These are phyloP conservation scores for Amylocystis lapponica DNA, from an alignment of 768 basidiomycete species.

Conservation along the genomic window DNA sequence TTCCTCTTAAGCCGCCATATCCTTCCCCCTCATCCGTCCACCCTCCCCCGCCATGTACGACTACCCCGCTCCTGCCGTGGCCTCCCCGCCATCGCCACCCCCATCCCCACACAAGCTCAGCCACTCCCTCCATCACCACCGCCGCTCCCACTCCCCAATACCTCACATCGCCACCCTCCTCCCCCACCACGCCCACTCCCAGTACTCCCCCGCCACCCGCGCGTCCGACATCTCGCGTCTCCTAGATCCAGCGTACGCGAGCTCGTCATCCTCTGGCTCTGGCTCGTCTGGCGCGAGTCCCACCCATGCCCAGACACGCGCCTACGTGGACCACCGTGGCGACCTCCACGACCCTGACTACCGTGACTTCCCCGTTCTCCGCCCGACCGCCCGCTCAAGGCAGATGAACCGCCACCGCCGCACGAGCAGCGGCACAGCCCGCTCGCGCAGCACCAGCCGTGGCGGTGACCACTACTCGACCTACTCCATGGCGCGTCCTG, in stretches of 20 bases:
- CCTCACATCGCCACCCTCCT: constrained; percentile 21
- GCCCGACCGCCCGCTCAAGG: constrained; percentile 10
- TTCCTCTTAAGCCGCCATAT: constrained; percentile 3
- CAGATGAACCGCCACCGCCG: constrained; percentile 6
- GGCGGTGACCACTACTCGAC: constrained; percentile 5
- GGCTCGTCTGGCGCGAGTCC: constrained; percentile 21
- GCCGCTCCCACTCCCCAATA: constrained; percentile 19
- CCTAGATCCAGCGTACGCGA: constrained; percentile 58
- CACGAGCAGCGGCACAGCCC: constrained; percentile 9
- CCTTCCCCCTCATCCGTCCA: constrained; percentile 4
- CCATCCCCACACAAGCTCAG: constrained; percentile 11
- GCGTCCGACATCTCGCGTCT: constrained; percentile 54
- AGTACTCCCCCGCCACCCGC: constrained; percentile 32
- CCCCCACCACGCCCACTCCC: constrained; percentile 14
- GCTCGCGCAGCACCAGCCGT: constrained; percentile 13
- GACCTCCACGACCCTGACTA: constrained; percentile 66
- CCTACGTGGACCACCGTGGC: constrained; percentile 56
- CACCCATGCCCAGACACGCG: constrained; percentile 21
- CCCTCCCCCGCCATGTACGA: constrained; percentile 17
- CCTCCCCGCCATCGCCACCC: constrained; percentile 10
- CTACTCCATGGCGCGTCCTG: constrained; percentile 15
- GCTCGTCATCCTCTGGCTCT: constrained; percentile 20
- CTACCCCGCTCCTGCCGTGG: constrained; percentile 10
- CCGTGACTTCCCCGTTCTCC: constrained; percentile 50
- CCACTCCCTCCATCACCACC: constrained; percentile 5